Evolutionary conservation across 208 protist genomes (phyloP), one percentile per base, ranked within the genome.

Genomic region (Lotmaria passim): DNA sequence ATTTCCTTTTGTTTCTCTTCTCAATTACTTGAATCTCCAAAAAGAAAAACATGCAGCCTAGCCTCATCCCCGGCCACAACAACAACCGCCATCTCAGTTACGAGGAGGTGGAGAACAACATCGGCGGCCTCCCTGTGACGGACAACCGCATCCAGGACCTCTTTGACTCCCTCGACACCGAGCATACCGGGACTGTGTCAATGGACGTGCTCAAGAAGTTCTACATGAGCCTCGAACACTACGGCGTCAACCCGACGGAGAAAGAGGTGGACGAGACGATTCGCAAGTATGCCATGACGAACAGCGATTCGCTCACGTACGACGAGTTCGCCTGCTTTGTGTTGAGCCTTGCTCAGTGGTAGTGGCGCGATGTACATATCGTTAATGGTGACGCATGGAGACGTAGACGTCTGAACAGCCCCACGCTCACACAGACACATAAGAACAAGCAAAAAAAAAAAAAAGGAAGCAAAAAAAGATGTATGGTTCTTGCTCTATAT

Each of bases 51-150:
- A 94, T 96, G 88, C 91, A 93, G 77, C 77, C 72, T 47, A 92
- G 82, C 73, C 58, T 92, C 30, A 90, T 96, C 77, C 53, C 87
- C 24, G 90, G 90, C 33, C 93, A 97, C 82, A 97, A 97, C 83
- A 97, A 95, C 86, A 95, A 95, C 79, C 90, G 93, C 50, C 93
- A 96, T 76, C 87, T 97, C 36, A 69, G 79, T 21, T 67, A 73
- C 62, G 91, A 96, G 19, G 90, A 97, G 75, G 63, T 97, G 21
- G 93, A 97, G 65, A 95, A 96, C 79, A 97, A 97, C 81, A 96
- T 97, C 69, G 91, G 89, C 36, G 91, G 93, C 8, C 88, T 97
- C 6, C 87, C 93, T 2, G 91, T 97, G 43, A 97, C 91, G 8
- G 91, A 96, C 63, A 87, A 86, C 75, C 86, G 87, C 63, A 89